Conservation (phyloP, 2,329 filamentous ascomycete genomes). For the Calonectria pseudoturangicola region DNA sequence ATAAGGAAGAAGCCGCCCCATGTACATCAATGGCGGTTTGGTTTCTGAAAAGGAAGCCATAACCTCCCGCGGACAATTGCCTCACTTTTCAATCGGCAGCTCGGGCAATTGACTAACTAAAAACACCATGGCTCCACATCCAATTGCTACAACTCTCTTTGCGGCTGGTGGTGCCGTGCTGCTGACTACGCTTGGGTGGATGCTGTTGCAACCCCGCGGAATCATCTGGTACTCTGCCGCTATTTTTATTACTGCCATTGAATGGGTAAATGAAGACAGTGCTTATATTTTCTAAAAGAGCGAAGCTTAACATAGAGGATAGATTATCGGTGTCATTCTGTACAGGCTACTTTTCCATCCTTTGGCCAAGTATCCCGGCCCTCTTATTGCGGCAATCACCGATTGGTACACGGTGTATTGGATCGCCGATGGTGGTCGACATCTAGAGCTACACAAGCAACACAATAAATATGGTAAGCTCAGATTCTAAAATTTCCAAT, state of each 20-base stretch:
- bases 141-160: slow-evolving; percentile 15
- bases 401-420: slow-evolving; percentile 27
- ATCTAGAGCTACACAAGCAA: slow-evolving; percentile 18
- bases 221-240: slow-evolving; percentile 1
- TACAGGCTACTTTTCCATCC: slow-evolving; percentile 7
- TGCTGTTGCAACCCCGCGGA: slow-evolving; percentile 4
- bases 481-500: no score
- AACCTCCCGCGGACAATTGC: slow-evolving; percentile 2
- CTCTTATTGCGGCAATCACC: slow-evolving; percentile 11
- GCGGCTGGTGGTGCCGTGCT: neutral
- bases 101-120: neutral
- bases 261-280: neutral
- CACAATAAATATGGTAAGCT: slow-evolving; percentile 13
- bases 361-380: slow-evolving; percentile 18
- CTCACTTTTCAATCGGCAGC: neutral
- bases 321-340: neutral
- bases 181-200: slow-evolving; percentile 3
- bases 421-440: slow-evolving; percentile 13
- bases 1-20: neutral
- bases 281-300: neutral
- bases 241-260: neutral
- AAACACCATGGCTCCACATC: slow-evolving; percentile 3
- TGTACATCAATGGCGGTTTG: neutral
- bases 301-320: neutral
- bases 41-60: slow-evolving; percentile 8